Evolutionary conservation across 2,329 filamentous ascomycete genomes (phyloP).

Genomic region (Fusarium nodosum): DNA sequence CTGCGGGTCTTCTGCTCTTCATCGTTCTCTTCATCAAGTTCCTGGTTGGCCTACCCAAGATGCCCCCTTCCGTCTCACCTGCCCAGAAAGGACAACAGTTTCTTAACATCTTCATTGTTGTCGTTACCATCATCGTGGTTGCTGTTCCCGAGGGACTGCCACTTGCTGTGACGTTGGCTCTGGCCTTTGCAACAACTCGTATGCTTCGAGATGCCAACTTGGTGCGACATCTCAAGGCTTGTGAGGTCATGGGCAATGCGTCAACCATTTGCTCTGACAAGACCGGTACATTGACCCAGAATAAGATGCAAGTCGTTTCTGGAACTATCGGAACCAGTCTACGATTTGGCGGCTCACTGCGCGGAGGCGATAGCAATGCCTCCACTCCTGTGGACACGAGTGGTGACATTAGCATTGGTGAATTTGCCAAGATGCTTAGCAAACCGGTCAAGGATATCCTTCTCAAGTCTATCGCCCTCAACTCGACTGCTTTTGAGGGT

Average conservation of each 20-base stretch:
- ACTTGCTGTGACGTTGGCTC: slow-evolving; percentile 80
- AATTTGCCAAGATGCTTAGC: slow-evolving; percentile 63
- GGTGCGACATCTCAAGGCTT: slow-evolving; percentile 81
- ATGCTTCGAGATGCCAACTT: slow-evolving; percentile 85
- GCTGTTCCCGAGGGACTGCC: slow-evolving; percentile 84
- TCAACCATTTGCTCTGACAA: slow-evolving; percentile 79
- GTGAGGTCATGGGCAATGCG: slow-evolving; percentile 85
- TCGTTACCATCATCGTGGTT: slow-evolving; percentile 84
- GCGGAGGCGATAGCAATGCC: slow-evolving; percentile 47
- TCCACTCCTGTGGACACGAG: slow-evolving; percentile 49
- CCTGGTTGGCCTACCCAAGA: slow-evolving; percentile 73
- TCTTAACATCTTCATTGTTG: slow-evolving; percentile 81
- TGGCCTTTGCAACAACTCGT: slow-evolving; percentile 81
- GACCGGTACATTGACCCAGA: slow-evolving; percentile 76
- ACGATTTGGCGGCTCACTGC: slow-evolving; percentile 63
- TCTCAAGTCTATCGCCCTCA: slow-evolving; percentile 71
- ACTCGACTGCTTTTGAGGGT: slow-evolving; percentile 83
- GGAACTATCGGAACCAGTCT: slow-evolving; percentile 69
- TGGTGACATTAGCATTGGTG: slow-evolving; percentile 59
- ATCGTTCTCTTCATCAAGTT: slow-evolving; percentile 90
- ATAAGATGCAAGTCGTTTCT: slow-evolving; percentile 76
- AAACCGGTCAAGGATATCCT: slow-evolving; percentile 65
- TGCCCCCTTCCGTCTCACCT: slow-evolving; percentile 64
- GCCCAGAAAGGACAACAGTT: slow-evolving; percentile 84
- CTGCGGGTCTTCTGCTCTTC: slow-evolving; percentile 83